A percentile compares a stretch with the other conserved stretches of the same genome.
Evolutionary conservation across 257 asterid species (phyloP).

Genomic region (Fraxinus quadrangulata): DNA sequence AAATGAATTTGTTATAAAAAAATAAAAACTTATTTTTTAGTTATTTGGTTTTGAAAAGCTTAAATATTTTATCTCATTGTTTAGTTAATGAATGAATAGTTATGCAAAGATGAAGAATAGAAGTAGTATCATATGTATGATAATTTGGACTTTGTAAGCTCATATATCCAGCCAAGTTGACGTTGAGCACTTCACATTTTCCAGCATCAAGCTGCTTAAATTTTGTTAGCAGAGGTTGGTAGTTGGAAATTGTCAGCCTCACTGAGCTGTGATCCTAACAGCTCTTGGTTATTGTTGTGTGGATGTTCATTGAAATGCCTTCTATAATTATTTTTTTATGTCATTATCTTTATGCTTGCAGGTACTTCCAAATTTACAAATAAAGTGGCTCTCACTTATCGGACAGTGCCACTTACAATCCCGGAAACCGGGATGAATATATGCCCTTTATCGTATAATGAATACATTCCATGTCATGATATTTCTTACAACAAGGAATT

Average conservation of each 20-base stretch:
- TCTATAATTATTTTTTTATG: constrained; percentile 14
- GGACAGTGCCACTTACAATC: constrained; percentile 52
- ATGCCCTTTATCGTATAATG: constrained; percentile 75
- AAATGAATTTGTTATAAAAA: not conserved
- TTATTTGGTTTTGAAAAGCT: not conserved
- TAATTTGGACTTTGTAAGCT: not conserved
- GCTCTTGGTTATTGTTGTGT: not conserved
- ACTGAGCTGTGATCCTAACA: not conserved
- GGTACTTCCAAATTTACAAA: constrained; percentile 53
- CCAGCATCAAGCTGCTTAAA: constrained; percentile 1
- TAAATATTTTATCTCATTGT: not conserved
- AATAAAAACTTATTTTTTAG: not conserved
- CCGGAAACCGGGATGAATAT: constrained; percentile 70
- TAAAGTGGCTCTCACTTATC: constrained; percentile 62
- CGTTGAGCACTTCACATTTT: no score
- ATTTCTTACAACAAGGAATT: constrained; percentile 66
- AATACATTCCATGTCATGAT: constrained; percentile 89
- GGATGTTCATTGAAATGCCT: constrained; percentile 8
- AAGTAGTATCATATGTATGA: not conserved
- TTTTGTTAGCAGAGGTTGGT: not conserved
- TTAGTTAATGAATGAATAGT: not conserved
- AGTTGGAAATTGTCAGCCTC: not conserved
- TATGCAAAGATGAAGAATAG: not conserved
- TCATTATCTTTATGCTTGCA: constrained; percentile 30
- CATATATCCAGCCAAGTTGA: not conserved